Evolutionary conservation across 441 rosid species (phyloP), one percentile per base, ranked within the genome.

Genomic region (Hypseocharis bilobata): DNA sequence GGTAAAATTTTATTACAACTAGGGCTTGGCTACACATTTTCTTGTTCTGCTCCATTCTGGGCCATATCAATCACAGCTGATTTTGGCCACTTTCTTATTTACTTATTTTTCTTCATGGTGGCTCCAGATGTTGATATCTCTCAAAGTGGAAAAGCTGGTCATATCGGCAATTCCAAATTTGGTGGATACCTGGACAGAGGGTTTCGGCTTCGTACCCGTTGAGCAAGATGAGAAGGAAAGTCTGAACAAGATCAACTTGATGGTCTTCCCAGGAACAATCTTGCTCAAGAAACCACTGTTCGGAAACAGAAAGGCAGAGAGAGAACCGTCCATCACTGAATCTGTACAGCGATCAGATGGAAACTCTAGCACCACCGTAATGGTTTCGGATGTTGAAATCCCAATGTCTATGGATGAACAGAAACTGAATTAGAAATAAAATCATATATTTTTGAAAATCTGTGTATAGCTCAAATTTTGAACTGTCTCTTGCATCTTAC

Each of bases 221-320:
- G 85, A 82, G 34, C 70, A 72, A 28, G 80, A 75, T 1, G 97
- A 93, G 76, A 87, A 81, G 67, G 75, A 62, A 65, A 72, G 81
- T 63, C 84, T 88, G 36, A 85, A 78, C 58, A 79, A 70, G 71
- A 68, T 86, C 75, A 93, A 88, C 78, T 79, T 90, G 76, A 86
- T 88, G 97, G 92, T 92, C 45, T 87, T 90, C 73, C 98, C 96
- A 5, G 96, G 96, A 44, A 77, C 98, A 1, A 57, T 86, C 30
- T 77, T 86, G 72, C 89, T 92, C 42, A 86, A 78, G 60, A 92
- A 92, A 76, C 61, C 81, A 0, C 78, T 89, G 52, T 70, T 79
- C 60, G 59, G 66, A 64, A 59, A 64, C 56, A 55, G 67, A 36
- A 68, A 73, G 38, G 66, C 81, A 59, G 80, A 75, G 13, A 49